These are phyloP conservation scores for Mycothermus thermophilus DNA, from an alignment of 495 filamentous ascomycete species.

Conservation along the genomic window DNA sequence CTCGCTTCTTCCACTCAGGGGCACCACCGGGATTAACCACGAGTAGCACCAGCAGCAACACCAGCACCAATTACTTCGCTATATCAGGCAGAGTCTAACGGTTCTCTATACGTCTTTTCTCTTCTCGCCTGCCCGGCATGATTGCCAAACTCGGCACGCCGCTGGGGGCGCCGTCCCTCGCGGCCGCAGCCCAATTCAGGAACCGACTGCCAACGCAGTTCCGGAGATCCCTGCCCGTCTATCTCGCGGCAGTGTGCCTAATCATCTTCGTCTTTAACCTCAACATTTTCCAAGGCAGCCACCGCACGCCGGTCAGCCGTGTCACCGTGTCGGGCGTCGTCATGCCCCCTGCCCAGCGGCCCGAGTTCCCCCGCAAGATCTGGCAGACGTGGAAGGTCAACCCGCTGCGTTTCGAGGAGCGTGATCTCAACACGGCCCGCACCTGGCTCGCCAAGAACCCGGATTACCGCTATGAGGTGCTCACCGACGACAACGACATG, in stretches of 20 bases:
- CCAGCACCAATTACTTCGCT: too few relatives aligned
- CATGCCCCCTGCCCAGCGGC: slow-evolving; percentile 7
- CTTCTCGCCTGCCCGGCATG: slow-evolving; percentile 19
- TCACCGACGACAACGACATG: slow-evolving; percentile 48
- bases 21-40: too few relatives aligned
- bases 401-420: slow-evolving; percentile 41
- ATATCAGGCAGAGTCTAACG: too few relatives aligned
- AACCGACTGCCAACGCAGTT: slow-evolving; percentile 25
- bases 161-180: slow-evolving; percentile 24
- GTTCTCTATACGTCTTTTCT: too few relatives aligned
- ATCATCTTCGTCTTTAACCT: slow-evolving; percentile 32
- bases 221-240: slow-evolving; percentile 21
- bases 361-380: slow-evolving; percentile 30
- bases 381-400: slow-evolving; percentile 59
- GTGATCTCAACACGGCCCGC: slow-evolving; percentile 37
- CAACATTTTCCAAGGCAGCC: slow-evolving; percentile 21
- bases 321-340: background rate
- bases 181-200: slow-evolving; percentile 22
- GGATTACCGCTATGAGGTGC: slow-evolving; percentile 45
- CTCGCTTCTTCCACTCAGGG: slow-evolving; percentile 6
- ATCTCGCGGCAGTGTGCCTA: slow-evolving; percentile 21
- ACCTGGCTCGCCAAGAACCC: slow-evolving; percentile 48
- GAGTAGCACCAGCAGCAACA: too few relatives aligned
- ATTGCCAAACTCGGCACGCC: slow-evolving; percentile 25
- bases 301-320: slow-evolving; percentile 5